Conservation (phyloP, 495 filamentous ascomycete genomes). For the Chaetomium cochliodes region DNA sequence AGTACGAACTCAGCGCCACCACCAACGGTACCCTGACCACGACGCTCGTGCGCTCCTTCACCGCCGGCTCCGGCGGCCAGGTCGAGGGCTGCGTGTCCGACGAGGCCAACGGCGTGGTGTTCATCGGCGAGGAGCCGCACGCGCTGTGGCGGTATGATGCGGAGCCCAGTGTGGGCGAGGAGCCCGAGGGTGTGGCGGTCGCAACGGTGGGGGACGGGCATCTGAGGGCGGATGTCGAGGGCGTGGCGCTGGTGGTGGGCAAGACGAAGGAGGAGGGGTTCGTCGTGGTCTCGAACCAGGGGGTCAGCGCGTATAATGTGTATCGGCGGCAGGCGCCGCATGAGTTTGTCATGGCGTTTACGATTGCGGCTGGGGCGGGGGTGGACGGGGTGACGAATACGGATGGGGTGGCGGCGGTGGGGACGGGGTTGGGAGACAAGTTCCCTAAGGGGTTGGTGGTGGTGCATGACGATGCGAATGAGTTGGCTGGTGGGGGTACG, state of each 20-base stretch:
- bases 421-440: conserved; percentile 2
- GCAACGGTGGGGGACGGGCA: conserved; percentile 10
- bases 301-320: conserved; percentile 21
- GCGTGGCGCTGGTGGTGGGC: conserved; percentile 19
- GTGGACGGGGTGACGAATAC: conserved; percentile 20
- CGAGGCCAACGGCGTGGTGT: conserved; percentile 15
- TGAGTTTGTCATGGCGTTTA: conserved; percentile 18
- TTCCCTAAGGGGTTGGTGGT: conserved; percentile 19
- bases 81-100: conserved; percentile 17
- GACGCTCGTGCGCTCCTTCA: conserved; percentile 14
- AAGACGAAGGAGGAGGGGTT: conserved; percentile 11
- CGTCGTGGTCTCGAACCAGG: conserved; percentile 10
- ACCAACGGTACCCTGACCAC: conserved; percentile 11
- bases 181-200: conserved; percentile 4
- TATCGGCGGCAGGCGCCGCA: conserved; percentile 13
- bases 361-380: background rate
- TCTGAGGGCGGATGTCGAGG: conserved; percentile 16
- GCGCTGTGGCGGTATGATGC: conserved; percentile 20
- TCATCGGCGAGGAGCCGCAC: conserved; percentile 18
- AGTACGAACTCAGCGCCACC: conserved; percentile 13
- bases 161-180: background rate
- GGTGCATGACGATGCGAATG: conserved; percentile 20
- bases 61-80: conserved; percentile 18
- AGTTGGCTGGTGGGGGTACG: conserved; percentile 19
- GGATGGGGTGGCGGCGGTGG: conserved; percentile 18